Conservation (phyloP, 1,139 yeast genomes). For the Kodamaea alishanica region DNA sequence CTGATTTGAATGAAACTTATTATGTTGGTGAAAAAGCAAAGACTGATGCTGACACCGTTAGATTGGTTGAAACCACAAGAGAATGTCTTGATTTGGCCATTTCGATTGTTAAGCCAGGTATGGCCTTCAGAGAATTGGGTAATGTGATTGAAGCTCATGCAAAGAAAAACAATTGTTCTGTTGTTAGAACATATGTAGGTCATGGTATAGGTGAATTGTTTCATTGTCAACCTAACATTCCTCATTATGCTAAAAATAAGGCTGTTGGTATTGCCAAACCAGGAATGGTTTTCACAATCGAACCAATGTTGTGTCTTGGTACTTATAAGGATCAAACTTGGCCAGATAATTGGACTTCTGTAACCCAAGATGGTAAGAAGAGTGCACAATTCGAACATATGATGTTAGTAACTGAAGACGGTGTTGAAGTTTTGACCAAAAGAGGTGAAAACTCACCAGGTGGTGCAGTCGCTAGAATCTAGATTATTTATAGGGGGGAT, state of each 20-base stretch:
- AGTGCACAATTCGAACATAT: slow-evolving; percentile 98
- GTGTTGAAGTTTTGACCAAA: slow-evolving; percentile 88
- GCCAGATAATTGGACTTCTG: slow-evolving; percentile 99
- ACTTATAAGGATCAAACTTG: slow-evolving; percentile 75
- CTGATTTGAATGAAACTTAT: slow-evolving; percentile 94
- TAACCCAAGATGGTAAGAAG: slow-evolving; percentile 80
- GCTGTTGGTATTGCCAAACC: slow-evolving; percentile 92
- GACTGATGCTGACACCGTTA: slow-evolving; percentile 67
- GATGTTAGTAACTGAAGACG: slow-evolving; percentile 85
- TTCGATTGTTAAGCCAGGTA: slow-evolving; percentile 84
- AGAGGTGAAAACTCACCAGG: slow-evolving; percentile 14
- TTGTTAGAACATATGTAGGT: slow-evolving; percentile 88
- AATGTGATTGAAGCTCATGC: slow-evolving; percentile 88
- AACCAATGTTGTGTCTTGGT: slow-evolving; percentile 96
- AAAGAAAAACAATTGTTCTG: slow-evolving; percentile 70
- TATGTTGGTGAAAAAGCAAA: slow-evolving; percentile 92
- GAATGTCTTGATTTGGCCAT: slow-evolving; percentile 86
- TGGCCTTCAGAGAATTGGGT: slow-evolving; percentile 83
- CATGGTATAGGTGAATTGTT: slow-evolving; percentile 88
- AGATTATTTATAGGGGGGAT: not conserved
- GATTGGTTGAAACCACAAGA: slow-evolving; percentile 91
- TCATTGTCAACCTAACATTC: slow-evolving; percentile 91
- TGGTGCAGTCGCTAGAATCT: slow-evolving; percentile 5
- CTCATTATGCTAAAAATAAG: slow-evolving; percentile 92
- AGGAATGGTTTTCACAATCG: slow-evolving; percentile 96